phyloP scores from a whole-genome alignment of 1,139 yeast species.

The Yamadazyma epiphylla region DNA sequence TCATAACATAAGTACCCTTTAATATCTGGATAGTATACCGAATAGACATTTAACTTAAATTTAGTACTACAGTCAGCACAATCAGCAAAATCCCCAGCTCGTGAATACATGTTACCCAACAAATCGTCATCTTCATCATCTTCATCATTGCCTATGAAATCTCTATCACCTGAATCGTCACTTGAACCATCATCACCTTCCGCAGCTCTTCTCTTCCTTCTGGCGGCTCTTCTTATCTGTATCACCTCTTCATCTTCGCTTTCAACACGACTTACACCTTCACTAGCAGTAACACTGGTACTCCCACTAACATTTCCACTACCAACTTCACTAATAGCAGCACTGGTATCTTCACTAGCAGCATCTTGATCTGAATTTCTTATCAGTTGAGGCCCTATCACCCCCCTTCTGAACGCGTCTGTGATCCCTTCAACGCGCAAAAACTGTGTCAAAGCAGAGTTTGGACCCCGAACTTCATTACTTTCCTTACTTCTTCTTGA shows the following conservation, averaged over 20 bases:
- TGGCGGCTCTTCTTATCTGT: conserved; percentile 42
- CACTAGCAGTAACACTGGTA: conserved; percentile 14
- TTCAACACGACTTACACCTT: conserved; percentile 1
- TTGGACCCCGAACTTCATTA: conserved; percentile 64
- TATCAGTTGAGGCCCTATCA: conserved; percentile 4
- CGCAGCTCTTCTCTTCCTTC: conserved; percentile 28
- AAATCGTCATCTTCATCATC: conserved; percentile 26
- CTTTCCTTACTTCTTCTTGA: conserved; percentile 5
- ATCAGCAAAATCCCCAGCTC: conserved; percentile 43
- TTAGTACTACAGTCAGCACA: conserved; percentile 59
- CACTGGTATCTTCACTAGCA: conserved; percentile 4
- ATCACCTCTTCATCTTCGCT: conserved; percentile 23
- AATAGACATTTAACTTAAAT: conserved; percentile 63
- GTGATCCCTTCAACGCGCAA: conserved; percentile 83
- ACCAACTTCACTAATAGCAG: conserved; percentile 7
- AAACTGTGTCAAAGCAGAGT: conserved; percentile 75
- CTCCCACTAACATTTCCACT: conserved; percentile 9
- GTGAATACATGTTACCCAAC: conserved; percentile 15
- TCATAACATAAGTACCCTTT: conserved; percentile 63
- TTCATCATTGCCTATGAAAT: conserved; percentile 26
- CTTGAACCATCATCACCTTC: conserved; percentile 17
- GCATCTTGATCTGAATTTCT: conserved; percentile 11
- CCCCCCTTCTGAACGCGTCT: conserved; percentile 58
- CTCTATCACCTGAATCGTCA: conserved; percentile 23
- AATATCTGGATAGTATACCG: conserved; percentile 47